Conservation (phyloP, 2,329 filamentous ascomycete species). For the Allantophomopsis lycopodina region DNA sequence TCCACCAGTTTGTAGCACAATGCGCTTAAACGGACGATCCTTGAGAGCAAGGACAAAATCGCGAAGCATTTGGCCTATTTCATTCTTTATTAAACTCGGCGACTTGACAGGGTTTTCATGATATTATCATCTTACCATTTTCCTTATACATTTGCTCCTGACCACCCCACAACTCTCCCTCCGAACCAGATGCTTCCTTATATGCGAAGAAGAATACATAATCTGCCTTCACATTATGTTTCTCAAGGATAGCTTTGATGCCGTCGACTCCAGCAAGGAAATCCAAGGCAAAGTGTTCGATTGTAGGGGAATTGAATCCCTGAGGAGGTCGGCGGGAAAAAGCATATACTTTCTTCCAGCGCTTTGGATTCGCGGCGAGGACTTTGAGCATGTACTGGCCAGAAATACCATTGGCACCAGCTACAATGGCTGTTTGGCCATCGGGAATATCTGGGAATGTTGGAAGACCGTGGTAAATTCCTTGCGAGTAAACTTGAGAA, state of each 20-base stretch:
- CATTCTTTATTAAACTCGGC: no score
- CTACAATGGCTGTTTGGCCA: conserved; percentile 8
- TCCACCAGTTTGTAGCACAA: neutral
- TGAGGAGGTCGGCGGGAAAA: neutral
- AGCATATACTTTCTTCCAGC: conserved; percentile 1
- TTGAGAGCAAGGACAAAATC: no score
- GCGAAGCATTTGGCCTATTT: no score
- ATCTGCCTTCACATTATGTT: neutral
- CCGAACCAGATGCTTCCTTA: no score
- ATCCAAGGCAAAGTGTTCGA: neutral
- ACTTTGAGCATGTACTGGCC: conserved; percentile 7
- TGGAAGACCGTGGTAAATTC: conserved; percentile 13
- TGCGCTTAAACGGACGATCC: neutral
- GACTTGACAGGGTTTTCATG: no score
- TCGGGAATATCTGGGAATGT: conserved; percentile 6
- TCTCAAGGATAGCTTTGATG: neutral
- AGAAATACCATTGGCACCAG: conserved; percentile 10
- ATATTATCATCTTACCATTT: no score
- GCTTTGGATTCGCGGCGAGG: conserved; percentile 5
- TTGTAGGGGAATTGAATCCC: neutral
- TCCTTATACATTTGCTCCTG: no score
- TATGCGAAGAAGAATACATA: neutral
- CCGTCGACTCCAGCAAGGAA: neutral
- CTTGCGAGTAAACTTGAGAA: conserved; percentile 4
- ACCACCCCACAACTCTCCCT: no score